Evolutionary conservation across 2,329 filamentous ascomycete genomes (phyloP).

Genomic region (Arthrobotrys iridis): DNA sequence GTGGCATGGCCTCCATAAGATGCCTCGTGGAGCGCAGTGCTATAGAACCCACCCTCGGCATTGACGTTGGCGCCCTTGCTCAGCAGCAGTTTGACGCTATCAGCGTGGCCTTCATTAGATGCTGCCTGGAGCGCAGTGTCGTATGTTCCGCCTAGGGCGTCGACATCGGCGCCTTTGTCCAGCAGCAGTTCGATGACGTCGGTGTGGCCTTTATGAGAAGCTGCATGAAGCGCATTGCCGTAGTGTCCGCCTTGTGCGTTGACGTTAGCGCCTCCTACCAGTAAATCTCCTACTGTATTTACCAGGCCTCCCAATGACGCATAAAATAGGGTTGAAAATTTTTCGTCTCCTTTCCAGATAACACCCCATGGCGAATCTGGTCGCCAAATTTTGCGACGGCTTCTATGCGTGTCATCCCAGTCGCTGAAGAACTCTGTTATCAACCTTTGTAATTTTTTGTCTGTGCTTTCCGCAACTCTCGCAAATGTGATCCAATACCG

Average conservation of each 20-base stretch:
- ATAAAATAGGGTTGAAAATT: not conserved
- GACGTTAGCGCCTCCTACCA: not conserved
- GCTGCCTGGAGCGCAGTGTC: not conserved
- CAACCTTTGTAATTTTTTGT: not conserved
- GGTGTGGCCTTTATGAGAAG: not conserved
- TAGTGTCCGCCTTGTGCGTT: not conserved
- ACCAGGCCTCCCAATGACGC: not conserved
- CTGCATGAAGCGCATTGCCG: not conserved
- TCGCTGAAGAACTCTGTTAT: not conserved
- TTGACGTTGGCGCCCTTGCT: not conserved
- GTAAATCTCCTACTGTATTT: not conserved
- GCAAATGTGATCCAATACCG: constrained; percentile 21
- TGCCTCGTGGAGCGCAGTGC: not conserved
- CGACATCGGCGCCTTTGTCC: not conserved
- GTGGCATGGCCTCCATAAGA: not conserved
- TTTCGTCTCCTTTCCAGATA: not conserved
- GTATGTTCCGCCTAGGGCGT: not conserved
- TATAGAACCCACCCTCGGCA: not conserved
- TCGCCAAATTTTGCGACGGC: constrained; percentile 13
- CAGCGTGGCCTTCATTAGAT: not conserved
- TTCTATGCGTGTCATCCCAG: not conserved
- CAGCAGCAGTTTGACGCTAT: not conserved
- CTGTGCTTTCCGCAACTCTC: constrained; percentile 37
- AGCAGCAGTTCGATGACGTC: not conserved
- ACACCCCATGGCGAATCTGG: not conserved